phyloP scores from a whole-genome alignment of 805 yeast species.

The Candida fluviatilis region DNA sequence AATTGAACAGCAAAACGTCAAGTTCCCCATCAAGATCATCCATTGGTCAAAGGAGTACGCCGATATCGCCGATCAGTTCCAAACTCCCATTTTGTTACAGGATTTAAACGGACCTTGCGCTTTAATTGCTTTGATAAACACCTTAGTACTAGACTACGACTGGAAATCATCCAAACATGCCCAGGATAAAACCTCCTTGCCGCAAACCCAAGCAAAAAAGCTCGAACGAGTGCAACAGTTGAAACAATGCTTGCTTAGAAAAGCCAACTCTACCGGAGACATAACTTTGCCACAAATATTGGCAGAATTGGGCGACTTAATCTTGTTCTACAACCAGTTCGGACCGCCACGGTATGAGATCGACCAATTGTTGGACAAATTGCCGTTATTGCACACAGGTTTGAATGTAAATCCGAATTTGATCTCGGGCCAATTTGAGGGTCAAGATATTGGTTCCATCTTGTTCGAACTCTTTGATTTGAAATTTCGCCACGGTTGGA shows the following conservation, averaged over 20 bases:
- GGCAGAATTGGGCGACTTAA: slow-evolving; percentile 45
- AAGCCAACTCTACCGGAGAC: slow-evolving; percentile 9
- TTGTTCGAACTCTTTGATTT: slow-evolving; percentile 58
- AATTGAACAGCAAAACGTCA: not conserved
- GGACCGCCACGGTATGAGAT: slow-evolving; percentile 8
- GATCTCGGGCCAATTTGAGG: slow-evolving; percentile 45
- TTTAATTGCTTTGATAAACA: slow-evolving; percentile 69
- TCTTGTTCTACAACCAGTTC: slow-evolving; percentile 23
- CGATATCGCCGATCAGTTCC: slow-evolving; percentile 17
- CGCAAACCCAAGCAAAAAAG: slow-evolving; percentile 4
- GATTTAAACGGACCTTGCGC: slow-evolving; percentile 89
- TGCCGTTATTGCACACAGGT: slow-evolving; percentile 69
- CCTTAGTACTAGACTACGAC: slow-evolving; percentile 52
- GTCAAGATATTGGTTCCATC: slow-evolving; percentile 47
- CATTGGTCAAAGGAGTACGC: slow-evolving; percentile 9
- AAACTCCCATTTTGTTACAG: slow-evolving; percentile 64
- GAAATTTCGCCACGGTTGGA: slow-evolving; percentile 81
- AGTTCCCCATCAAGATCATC: slow-evolving; percentile 9
- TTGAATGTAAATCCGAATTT: slow-evolving; percentile 69
- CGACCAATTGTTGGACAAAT: slow-evolving; percentile 42
- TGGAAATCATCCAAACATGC: slow-evolving; percentile 13
- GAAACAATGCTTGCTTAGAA: slow-evolving; percentile 11
- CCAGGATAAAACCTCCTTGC: slow-evolving; percentile 5
- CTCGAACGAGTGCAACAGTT: slow-evolving; percentile 14
- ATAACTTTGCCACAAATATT: slow-evolving; percentile 38